phyloP scores from a whole-genome alignment of 306 rosid genomes.

The Acacia crassicarpa region DNA sequence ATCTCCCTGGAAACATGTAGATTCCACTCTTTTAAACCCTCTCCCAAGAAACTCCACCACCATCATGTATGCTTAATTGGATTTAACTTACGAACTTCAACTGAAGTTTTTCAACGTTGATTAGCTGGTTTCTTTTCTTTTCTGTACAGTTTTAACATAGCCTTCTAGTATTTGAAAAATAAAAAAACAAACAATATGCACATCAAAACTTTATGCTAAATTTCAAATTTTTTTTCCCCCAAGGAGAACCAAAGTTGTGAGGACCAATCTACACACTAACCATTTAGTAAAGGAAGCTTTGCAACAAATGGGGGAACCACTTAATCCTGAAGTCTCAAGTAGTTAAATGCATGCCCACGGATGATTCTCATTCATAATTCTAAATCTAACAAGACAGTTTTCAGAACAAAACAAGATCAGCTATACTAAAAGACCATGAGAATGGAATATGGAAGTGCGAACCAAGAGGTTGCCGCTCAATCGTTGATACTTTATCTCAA shows the following conservation, averaged over 20 bases:
- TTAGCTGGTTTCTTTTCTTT: neutral
- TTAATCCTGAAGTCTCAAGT: neutral
- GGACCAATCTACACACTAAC: neutral
- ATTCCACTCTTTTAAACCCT: neutral
- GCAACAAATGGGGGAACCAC: neutral
- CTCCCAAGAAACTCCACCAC: neutral
- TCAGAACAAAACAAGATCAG: neutral
- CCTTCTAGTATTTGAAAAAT: neutral
- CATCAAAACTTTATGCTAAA: neutral
- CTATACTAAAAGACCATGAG: neutral
- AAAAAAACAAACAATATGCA: neutral
- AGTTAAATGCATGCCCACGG: neutral
- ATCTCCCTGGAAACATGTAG: neutral
- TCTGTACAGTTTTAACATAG: neutral
- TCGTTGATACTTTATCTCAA: too few relatives aligned
- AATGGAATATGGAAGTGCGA: too few relatives aligned
- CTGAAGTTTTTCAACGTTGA: neutral
- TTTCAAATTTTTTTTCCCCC: neutral
- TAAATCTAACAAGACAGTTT: neutral
- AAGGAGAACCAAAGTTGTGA: neutral
- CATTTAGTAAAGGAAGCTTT: neutral
- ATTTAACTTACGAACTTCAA: neutral
- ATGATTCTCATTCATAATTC: neutral
- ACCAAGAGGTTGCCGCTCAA: too few relatives aligned
- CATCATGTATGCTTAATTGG: neutral